Percentiles rank a stretch among this genome's conserved stretches.
Evolutionary conservation across 1,284 basidiomycete genomes (phyloP).

Genomic region (Fomitopsis palustris): DNA sequence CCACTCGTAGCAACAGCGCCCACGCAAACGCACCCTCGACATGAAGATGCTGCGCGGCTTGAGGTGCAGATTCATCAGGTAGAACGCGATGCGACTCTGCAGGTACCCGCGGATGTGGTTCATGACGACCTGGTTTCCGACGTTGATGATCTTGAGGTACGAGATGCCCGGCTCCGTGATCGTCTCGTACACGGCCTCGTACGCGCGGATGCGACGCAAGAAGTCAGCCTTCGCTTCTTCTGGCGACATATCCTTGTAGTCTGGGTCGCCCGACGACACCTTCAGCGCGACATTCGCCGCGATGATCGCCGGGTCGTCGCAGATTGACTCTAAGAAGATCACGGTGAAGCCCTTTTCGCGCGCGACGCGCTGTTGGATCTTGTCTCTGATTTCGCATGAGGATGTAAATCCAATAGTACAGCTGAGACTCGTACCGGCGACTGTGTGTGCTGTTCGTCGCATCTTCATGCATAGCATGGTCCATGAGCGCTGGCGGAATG

Average conservation of each 20-base stretch:
- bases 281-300: constrained; percentile 96
- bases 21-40: constrained; percentile 65
- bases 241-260: constrained; percentile 88
- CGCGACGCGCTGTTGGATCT: constrained; percentile 80
- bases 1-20: constrained; percentile 18
- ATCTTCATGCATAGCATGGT: too few species aligned
- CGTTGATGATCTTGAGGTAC: constrained; percentile 86
- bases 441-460: constrained; percentile 89
- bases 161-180: constrained; percentile 85
- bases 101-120: constrained; percentile 90
- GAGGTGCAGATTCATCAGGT: constrained; percentile 97
- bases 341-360: constrained; percentile 88
- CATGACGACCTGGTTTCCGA: constrained; percentile 82
- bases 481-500: too few species aligned
- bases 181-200: constrained; percentile 96
- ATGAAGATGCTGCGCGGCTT: constrained; percentile 97
- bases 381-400: constrained; percentile 56
- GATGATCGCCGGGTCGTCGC: constrained; percentile 92
- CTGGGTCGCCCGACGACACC: constrained; percentile 94
- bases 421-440: constrained; percentile 64
- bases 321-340: constrained; percentile 93
- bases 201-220: constrained; percentile 85
- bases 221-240: constrained; percentile 92
- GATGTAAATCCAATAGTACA: too few species aligned
- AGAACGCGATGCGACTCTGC: constrained; percentile 96